A percentile compares a stretch with the other conserved stretches of the same genome.
Evolutionary conservation across 495 filamentous ascomycete species (phyloP).

Genomic region (Monascus purpureus): DNA sequence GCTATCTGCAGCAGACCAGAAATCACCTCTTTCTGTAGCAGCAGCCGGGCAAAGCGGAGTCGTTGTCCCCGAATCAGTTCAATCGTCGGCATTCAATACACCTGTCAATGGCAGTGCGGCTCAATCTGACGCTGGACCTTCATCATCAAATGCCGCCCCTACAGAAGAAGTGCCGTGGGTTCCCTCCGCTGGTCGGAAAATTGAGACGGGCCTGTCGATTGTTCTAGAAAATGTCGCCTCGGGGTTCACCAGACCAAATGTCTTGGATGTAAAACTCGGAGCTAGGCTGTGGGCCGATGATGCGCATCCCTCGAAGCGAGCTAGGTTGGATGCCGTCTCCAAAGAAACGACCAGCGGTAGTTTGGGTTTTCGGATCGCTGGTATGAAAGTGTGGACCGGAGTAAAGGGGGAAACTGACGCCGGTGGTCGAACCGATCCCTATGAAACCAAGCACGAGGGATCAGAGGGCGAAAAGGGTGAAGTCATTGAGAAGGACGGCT

Average conservation of each 20-base stretch:
- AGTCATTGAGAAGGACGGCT: slow-evolving; percentile 38
- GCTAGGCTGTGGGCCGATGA: slow-evolving; percentile 74
- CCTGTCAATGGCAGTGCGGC: slow-evolving; percentile 4
- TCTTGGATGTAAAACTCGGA: slow-evolving; percentile 91
- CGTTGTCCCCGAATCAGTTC: slow-evolving; percentile 27
- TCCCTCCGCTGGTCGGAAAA: slow-evolving; percentile 39
- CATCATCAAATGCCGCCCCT: slow-evolving; percentile 1
- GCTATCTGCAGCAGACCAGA: slow-evolving; percentile 40
- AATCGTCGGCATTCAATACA: slow-evolving; percentile 8
- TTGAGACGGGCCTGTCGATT: slow-evolving; percentile 62
- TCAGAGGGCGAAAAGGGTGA: slow-evolving; percentile 21
- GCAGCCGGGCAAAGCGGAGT: slow-evolving; percentile 24
- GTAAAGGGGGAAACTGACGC: slow-evolving; percentile 30
- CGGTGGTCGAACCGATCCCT: slow-evolving; percentile 24
- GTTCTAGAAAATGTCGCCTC: slow-evolving; percentile 77
- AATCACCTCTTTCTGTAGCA: slow-evolving; percentile 32
- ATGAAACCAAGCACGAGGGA: slow-evolving; percentile 26
- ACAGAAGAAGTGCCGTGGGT: slow-evolving; percentile 26
- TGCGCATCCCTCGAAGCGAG: slow-evolving; percentile 61
- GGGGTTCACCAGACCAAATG: slow-evolving; percentile 75
- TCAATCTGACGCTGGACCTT: slow-evolving; percentile 1
- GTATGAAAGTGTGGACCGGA: slow-evolving; percentile 86
- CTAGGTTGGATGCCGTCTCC: slow-evolving; percentile 64
- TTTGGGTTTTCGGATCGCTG: slow-evolving; percentile 77
- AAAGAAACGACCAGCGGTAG: slow-evolving; percentile 66